Evolutionary conservation across 2,329 filamentous ascomycete species (phyloP).

Genomic region (Aspergillus udagawae): DNA sequence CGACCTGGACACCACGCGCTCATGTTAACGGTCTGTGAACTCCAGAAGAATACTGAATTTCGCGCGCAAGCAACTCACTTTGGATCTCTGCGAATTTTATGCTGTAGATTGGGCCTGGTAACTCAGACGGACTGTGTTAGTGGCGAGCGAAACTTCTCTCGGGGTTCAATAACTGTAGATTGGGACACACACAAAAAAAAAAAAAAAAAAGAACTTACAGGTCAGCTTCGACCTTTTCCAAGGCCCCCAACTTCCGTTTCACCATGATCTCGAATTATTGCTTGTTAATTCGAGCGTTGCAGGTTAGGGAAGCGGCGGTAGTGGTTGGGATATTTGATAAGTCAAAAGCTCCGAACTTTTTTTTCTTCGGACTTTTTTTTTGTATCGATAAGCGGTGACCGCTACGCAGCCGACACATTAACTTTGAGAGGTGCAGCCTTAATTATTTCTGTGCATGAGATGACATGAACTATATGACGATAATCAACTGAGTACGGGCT

Average conservation of each 20-base stretch:
- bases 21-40: constrained; percentile 4
- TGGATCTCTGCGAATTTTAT: constrained; percentile 86
- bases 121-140: constrained; percentile 19
- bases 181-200: too few relatives aligned
- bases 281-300: constrained; percentile 38
- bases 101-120: constrained; percentile 72
- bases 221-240: constrained; percentile 94
- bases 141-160: constrained; percentile 14
- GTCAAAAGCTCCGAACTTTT: constrained; percentile 13
- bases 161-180: constrained; percentile 2
- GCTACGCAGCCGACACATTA: neutral
- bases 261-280: constrained; percentile 52
- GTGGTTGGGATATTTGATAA: constrained; percentile 8
- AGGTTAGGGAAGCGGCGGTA: constrained; percentile 73
- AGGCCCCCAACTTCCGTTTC: constrained; percentile 83
- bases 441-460: neutral
- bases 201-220: constrained; percentile 49
- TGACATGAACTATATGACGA: neutral
- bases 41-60: neutral
- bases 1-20: constrained; percentile 50
- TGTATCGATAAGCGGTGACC: constrained; percentile 27
- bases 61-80: constrained; percentile 48
- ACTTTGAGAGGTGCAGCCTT: neutral
- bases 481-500: neutral
- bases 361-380: constrained; percentile 28